Conservation (phyloP, 257 asterid genomes). For the Perilla frutescens region DNA sequence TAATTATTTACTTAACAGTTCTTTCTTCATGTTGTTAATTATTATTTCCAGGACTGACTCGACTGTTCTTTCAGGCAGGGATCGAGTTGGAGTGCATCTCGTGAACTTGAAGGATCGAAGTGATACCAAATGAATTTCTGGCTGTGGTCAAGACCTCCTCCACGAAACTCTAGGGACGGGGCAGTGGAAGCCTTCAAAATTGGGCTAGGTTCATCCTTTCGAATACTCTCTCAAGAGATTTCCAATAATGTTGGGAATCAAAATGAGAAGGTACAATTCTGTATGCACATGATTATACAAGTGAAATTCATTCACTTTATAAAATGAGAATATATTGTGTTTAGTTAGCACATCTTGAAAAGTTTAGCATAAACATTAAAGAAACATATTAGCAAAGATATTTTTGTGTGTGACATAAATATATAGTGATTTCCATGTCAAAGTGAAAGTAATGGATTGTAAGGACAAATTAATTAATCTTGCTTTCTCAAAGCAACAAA, state of each 20-base stretch:
- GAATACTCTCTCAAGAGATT: not conserved
- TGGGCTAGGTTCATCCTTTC: not conserved
- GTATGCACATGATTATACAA: not conserved
- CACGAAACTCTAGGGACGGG: not conserved
- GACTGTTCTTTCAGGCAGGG: no score
- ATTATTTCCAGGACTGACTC: no score
- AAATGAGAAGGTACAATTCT: not conserved
- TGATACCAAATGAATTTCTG: not conserved
- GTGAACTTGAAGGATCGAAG: not conserved
- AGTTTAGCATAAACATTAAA: not conserved
- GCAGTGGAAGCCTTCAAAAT: not conserved
- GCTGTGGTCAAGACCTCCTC: not conserved
- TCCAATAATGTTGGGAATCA: not conserved
- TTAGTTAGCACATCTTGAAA: constrained; percentile 4
- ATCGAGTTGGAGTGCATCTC: not conserved
- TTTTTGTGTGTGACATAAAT: constrained; percentile 10
- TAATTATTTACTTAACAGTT: not conserved
- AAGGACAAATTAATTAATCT: not conserved
- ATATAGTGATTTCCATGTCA: no score
- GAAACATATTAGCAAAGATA: not conserved
- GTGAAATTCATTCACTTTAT: not conserved
- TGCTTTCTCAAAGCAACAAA: constrained; percentile 10
- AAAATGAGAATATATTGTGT: not conserved
- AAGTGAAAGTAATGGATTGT: not conserved
- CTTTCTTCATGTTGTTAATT: not conserved